These are phyloP conservation scores for Termitomyces sp. DNA, from an alignment of 768 basidiomycete genomes.

Conservation along the genomic window DNA sequence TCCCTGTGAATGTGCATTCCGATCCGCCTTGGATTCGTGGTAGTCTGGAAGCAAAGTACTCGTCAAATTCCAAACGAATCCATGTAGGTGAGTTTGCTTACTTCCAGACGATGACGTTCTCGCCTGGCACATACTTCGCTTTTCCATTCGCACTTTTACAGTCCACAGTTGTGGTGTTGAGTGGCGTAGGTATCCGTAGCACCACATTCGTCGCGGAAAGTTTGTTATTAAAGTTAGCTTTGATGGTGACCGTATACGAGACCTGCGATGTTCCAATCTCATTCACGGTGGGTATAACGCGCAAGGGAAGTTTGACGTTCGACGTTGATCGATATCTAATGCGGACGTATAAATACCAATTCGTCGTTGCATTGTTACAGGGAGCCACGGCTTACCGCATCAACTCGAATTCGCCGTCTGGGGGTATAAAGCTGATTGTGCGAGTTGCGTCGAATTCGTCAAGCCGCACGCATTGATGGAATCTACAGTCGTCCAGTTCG, in stretches of 20 bases:
- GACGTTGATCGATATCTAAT: slow-evolving; percentile 90
- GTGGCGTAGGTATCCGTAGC: slow-evolving; percentile 90
- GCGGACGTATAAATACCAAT: neutral
- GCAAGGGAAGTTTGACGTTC: slow-evolving; percentile 92
- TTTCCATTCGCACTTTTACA: slow-evolving; percentile 91
- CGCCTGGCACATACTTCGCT: slow-evolving; percentile 94
- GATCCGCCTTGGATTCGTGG: slow-evolving; percentile 89
- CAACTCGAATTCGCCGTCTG: slow-evolving; percentile 97
- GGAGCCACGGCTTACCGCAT: slow-evolving; percentile 64
- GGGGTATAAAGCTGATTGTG: slow-evolving; percentile 95
- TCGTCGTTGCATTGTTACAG: neutral
- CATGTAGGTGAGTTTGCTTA: slow-evolving; percentile 37
- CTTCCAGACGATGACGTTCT: slow-evolving; percentile 99
- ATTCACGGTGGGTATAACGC: slow-evolving; percentile 84
- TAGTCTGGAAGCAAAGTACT: slow-evolving; percentile 48
- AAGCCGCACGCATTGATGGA: slow-evolving; percentile 96
- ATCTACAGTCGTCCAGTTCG: slow-evolving; percentile 95
- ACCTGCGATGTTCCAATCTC: slow-evolving; percentile 92
- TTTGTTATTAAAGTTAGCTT: slow-evolving; percentile 87
- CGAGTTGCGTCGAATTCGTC: slow-evolving; percentile 92
- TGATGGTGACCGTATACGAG: slow-evolving; percentile 83
- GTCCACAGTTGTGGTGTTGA: slow-evolving; percentile 90
- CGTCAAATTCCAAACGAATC: neutral
- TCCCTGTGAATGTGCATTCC: slow-evolving; percentile 81
- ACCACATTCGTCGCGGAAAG: slow-evolving; percentile 91